Evolutionary conservation across 1,139 yeast genomes (phyloP), one percentile per base, ranked within the genome.

Genomic region (Suhomyces taliae): DNA sequence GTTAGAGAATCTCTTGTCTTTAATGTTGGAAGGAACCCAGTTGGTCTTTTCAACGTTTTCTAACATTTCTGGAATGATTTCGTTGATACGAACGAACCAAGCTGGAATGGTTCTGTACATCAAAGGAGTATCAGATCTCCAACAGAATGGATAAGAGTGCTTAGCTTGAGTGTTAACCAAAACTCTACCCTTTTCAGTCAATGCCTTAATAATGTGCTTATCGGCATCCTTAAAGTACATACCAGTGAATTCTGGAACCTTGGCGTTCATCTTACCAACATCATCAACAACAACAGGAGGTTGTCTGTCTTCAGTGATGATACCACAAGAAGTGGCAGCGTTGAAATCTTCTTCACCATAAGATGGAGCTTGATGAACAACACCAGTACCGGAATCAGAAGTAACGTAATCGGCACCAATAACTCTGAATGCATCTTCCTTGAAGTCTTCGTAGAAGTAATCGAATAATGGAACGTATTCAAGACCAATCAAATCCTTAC

Each of bases 61-160:
- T 64, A 91, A 78, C 91, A 95, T 90, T 62, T 89, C 82, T 44
- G 97, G 97, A 58, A 91, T 81, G 62, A 88, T 79, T 51, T 89
- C 91, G 54, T 81, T 82, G 49, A 93, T 87, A 67, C 96, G 87
- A 50, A 93, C 95, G 61, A 95, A 95, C 99, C 99, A 93, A 32
- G 98, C 95, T 43, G 99, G 99, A 54, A 93, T 97, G 40, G 97
- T 85, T 75, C 96, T 85, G 77, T 93, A 95, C 58, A 93, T 72
- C 67, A 93, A 82, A 44, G 99, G 99, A 36, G 99, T 95, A 66
- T 93, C 99, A 4, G 98, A 91, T 81, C 99, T 87, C 99, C 99
- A 93, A 76, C 99, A 93, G 85, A 93, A 93, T 61, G 99, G 99
- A 69, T 93, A 93, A 69, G 96, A 87, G 79, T 93, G 99, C 75